Evolutionary conservation across 768 basidiomycete species (phyloP).

Genomic region (Boletus pseudopeckii): DNA sequence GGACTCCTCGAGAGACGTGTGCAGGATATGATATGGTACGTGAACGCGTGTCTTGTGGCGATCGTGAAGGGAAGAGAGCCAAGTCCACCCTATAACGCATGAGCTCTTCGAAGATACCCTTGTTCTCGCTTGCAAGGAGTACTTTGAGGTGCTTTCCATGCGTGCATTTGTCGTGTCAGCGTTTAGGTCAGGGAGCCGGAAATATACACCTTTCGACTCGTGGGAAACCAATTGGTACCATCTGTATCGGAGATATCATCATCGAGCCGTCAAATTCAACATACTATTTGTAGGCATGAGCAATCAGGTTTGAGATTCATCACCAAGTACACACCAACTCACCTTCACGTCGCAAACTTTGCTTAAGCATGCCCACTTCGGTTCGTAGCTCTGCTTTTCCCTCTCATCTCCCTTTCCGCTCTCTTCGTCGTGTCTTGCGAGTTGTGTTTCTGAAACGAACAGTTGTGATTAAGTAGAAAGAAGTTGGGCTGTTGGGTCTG

Average conservation of each 20-base stretch:
- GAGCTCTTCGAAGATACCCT: too few species aligned
- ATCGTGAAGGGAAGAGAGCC: background rate
- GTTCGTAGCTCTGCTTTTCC: constrained; percentile 36
- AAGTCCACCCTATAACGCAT: constrained; percentile 77
- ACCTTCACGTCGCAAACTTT: constrained; percentile 89
- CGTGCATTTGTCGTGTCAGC: constrained; percentile 73
- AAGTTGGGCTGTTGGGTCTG: constrained; percentile 13
- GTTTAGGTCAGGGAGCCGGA: constrained; percentile 91
- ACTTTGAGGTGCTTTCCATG: constrained; percentile 84
- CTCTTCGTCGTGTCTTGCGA: constrained; percentile 16
- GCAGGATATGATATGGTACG: constrained; percentile 61
- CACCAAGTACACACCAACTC: constrained; percentile 2
- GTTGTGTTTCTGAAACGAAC: constrained; percentile 13
- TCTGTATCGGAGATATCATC: constrained; percentile 52
- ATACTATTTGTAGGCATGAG: constrained; percentile 51
- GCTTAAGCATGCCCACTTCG: constrained; percentile 69
- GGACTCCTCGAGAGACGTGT: constrained; percentile 73
- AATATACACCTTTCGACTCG: constrained; percentile 50
- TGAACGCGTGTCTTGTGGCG: background rate
- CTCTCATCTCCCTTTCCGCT: constrained; percentile 14
- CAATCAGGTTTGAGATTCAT: background rate
- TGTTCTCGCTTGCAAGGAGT: constrained; percentile 83
- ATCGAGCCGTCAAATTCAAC: constrained; percentile 95
- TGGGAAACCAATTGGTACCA: constrained; percentile 45
- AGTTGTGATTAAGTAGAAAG: constrained; percentile 19